phyloP scores from a whole-genome alignment of 225 moss, liverwort and hornwort species.

The Thuidium tamariscinum region DNA sequence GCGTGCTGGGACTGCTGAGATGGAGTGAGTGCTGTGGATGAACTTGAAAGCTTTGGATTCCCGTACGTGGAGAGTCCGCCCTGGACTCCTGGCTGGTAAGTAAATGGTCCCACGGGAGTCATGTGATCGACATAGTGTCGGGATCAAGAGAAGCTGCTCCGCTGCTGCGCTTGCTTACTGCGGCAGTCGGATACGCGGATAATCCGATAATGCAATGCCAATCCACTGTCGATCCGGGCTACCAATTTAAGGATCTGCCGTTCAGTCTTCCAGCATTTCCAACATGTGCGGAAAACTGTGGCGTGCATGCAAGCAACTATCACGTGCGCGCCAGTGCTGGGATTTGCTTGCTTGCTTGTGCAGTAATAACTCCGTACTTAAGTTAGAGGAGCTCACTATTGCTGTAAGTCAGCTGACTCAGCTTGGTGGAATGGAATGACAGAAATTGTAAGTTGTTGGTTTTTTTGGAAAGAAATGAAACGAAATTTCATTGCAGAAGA shows the following conservation, averaged over 20 bases:
- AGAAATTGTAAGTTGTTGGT: no score
- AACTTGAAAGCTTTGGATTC: background rate
- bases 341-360: background rate
- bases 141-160: background rate
- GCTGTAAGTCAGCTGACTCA: no score
- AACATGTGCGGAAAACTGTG: background rate
- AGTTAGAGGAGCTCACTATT: no score
- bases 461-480: no score
- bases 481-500: no score
- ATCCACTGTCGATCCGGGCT: background rate
- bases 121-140: background rate
- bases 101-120: background rate
- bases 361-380: no score
- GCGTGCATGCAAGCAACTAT: background rate
- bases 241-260: background rate
- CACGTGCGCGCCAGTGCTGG: background rate
- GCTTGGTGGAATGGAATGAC: no score
- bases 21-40: background rate
- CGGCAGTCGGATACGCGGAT: background rate
- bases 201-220: no score
- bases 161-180: background rate
- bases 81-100: background rate
- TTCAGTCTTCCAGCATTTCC: background rate
- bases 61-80: no score
- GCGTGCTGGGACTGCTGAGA: background rate